Evolutionary conservation across 345 rosid genomes (phyloP).

Genomic region (Leavenworthia alabamica): DNA sequence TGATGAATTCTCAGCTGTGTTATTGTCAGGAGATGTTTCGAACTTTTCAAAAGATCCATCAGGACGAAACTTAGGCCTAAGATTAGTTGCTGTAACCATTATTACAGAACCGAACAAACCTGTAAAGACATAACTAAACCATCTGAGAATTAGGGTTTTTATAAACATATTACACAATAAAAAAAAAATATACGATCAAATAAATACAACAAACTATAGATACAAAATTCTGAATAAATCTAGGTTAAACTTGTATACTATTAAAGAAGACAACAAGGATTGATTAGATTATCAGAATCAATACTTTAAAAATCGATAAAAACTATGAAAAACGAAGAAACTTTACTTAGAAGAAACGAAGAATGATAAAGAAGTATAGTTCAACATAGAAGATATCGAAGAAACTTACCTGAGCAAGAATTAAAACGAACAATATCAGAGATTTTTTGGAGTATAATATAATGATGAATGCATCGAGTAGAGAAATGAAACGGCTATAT

Average conservation of each 20-base stretch:
- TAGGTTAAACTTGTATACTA: background rate
- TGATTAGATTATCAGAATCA: background rate
- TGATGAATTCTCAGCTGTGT: slow-evolving; percentile 12
- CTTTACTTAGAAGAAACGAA: background rate
- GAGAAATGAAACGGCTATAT: background rate
- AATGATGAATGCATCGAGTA: slow-evolving; percentile 4
- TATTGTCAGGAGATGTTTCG: background rate
- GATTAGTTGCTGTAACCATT: slow-evolving; percentile 34
- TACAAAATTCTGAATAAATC: background rate
- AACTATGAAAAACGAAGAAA: background rate
- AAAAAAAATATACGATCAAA: background rate
- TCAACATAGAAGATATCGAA: background rate
- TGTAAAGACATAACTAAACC: background rate
- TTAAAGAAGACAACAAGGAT: background rate
- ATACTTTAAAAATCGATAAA: background rate
- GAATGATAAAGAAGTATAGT: background rate
- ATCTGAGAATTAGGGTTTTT: slow-evolving; percentile 1
- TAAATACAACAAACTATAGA: background rate
- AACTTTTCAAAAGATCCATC: slow-evolving; percentile 22
- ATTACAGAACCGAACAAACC: background rate
- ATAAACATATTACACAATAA: background rate
- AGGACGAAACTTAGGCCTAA: slow-evolving; percentile 54
- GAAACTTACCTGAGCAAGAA: background rate
- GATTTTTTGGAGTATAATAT: background rate
- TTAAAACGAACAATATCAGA: background rate